Evolutionary conservation across 2,329 filamentous ascomycete genomes (phyloP), one percentile per base, ranked within the genome.

Genomic region (Pseudogymnoascus sp.): DNA sequence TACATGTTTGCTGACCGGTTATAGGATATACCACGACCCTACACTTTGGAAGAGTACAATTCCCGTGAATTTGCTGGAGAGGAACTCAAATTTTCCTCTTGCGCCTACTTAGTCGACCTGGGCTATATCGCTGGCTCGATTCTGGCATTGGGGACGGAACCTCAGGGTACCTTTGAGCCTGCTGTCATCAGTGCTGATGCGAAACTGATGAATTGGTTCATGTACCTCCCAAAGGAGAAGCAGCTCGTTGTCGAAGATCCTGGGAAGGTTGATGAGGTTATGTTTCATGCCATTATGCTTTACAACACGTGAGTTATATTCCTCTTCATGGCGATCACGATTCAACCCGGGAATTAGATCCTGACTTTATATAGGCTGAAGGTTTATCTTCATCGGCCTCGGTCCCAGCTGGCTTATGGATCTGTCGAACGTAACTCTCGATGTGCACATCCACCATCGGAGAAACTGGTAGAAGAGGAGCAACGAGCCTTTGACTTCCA

Each of bases 141-240:
- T 18, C 68, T 75, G 12, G 62, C 70, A 10, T 67, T 74, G 5
- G 71, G 71, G 50, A 66, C 67, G 14, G 65, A 71, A 11, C 70
- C 63, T 8, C 59, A 63, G 23, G 68, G 71, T 42, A 67, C 70
- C 7, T 60, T 69, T 7, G 68, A 70, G 42, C 14, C 34, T 67
- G 70, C 59, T 69, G 68, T 73, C 31, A 69, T 73, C 21, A 71
- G 75, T 59, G 73, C 73, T 25, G 76, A 78, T 63, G 71, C 74
- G 4, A 74, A 70, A 60, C 71, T 78, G 12, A 73, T 74, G 36
- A 75, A 74, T 62, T 78, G 75, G 73, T 67, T 74, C 18, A 70
- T 77, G 31, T 73, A 74, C 40, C 67, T 78, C 7, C 76, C 76
- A 2, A 70, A 70, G 34, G 76, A 75, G 72, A 78, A 78, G 64